These are phyloP conservation scores for Isatis tinctoria DNA, from an alignment of 345 rosid species.

Conservation along the genomic window DNA sequence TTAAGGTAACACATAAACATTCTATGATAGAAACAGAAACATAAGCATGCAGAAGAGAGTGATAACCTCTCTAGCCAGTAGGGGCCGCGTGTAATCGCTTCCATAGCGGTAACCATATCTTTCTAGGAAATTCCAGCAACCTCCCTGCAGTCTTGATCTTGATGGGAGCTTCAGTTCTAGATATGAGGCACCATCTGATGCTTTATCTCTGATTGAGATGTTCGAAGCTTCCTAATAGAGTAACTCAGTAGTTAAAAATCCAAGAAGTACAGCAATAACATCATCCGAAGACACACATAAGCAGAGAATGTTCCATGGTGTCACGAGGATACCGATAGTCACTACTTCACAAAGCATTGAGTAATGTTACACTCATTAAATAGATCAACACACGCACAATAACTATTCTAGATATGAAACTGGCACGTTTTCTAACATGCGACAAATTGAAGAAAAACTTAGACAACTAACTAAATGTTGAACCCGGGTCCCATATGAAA, in stretches of 20 bases:
- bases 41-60: slow-evolving; percentile 24
- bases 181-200: slow-evolving; percentile 58
- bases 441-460: slow-evolving; percentile 7
- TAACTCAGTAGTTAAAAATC: slow-evolving; percentile 17
- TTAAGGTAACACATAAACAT: slow-evolving; percentile 1
- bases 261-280: not conserved
- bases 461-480: slow-evolving; percentile 4
- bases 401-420: not conserved
- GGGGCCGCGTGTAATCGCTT: slow-evolving; percentile 42
- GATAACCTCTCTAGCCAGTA: slow-evolving; percentile 89
- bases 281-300: slow-evolving; percentile 5
- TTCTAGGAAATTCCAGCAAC: slow-evolving; percentile 77
- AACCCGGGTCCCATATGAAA: not conserved
- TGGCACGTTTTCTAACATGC: slow-evolving; percentile 1
- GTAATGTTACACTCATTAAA: not conserved
- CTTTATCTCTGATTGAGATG: slow-evolving; percentile 52
- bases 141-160: slow-evolving; percentile 35
- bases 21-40: not conserved
- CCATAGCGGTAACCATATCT: slow-evolving; percentile 92
- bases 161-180: slow-evolving; percentile 70
- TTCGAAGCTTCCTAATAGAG: slow-evolving; percentile 56
- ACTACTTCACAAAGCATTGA: slow-evolving; percentile 7
- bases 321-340: not conserved
- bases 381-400: not conserved
- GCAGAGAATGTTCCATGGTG: slow-evolving; percentile 2